phyloP scores from a whole-genome alignment of 495 filamentous ascomycete species.

The Neurospora sp. region DNA sequence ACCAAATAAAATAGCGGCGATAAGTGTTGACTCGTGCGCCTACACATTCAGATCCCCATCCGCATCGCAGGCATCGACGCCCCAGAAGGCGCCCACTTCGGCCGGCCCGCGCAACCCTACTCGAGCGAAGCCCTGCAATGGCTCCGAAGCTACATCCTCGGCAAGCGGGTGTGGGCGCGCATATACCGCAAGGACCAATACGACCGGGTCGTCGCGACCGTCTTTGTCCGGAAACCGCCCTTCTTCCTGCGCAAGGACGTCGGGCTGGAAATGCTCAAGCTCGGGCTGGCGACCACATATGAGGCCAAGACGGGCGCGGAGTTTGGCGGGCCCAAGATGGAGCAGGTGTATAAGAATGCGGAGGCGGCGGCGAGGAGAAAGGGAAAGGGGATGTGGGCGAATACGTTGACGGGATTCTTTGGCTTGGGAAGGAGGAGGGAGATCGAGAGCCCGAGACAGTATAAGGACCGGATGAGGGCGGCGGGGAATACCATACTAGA shows the following conservation, averaged over 20 bases:
- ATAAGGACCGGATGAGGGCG: constrained; percentile 56
- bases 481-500: constrained; percentile 17
- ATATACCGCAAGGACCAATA: constrained; percentile 85
- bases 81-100: constrained; percentile 87
- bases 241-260: constrained; percentile 64
- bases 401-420: constrained; percentile 10
- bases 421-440: constrained; percentile 30
- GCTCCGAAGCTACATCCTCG: constrained; percentile 61
- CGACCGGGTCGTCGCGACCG: constrained; percentile 77
- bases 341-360: constrained; percentile 54
- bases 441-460: constrained; percentile 75
- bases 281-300: constrained; percentile 78
- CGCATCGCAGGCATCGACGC: constrained; percentile 88
- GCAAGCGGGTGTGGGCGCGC: constrained; percentile 65
- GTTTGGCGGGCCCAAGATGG: constrained; percentile 56
- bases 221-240: constrained; percentile 56
- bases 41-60: constrained; percentile 53
- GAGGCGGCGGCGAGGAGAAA: constrained; percentile 60
- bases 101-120: constrained; percentile 73
- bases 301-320: constrained; percentile 82
- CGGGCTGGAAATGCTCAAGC: constrained; percentile 76
- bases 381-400: constrained; percentile 67
- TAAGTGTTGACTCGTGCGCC: constrained; percentile 2
- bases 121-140: constrained; percentile 69
- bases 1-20: too few species aligned